Evolutionary conservation across 1,139 yeast species (phyloP), one percentile per base, ranked within the genome.

Genomic region (Candida tropicalis): DNA sequence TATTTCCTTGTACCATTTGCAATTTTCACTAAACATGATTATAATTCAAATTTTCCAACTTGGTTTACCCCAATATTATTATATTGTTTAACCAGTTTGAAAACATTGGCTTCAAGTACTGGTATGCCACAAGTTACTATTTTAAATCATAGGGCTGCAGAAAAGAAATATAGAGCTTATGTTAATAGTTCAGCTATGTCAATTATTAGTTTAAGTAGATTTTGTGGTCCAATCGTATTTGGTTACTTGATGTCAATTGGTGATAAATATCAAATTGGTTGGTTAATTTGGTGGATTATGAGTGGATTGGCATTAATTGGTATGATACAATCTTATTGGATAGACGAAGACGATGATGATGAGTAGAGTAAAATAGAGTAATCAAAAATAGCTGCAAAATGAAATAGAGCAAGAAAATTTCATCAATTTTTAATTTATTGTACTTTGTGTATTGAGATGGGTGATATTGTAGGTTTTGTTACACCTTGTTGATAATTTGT

Each of bases 171-270:
- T 53, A 60, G 82, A 38, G 79, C 80, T 0, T 68, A 75, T 47
- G 67, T 78, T 27, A 78, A 78, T 57, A 77, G 81, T 22, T 62
- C 73, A 12, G 66, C 78, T 2, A 62, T 77, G 52, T 71, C 79
- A 41, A 66, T 75, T 34, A 66, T 76, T n/a, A 73, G 87, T 0
- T 61, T 75, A 27, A 82, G 85, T 0, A 60, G 87, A 47, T 82
- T 78, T 43, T 38, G 77, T 1, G 85, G 82, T 2, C 88, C 88
- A 0, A 56, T 80, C 11, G 36, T 70, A 2, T 81, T 84, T 82
- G 87, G 87, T 7, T 64, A 60, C 42, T 52, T 82, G 31, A 80
- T 81, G 75, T 66, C 82, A 2, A 63, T 63, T 49, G 73, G 74
- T 15, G 77, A 78, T 51, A 28, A 37, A 12, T 23, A 37, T 29